A percentile compares a stretch with the other conserved stretches of the same genome.
phyloP scores from a whole-genome alignment of 2,329 filamentous ascomycete species.

The Niveomyces coronatus region DNA sequence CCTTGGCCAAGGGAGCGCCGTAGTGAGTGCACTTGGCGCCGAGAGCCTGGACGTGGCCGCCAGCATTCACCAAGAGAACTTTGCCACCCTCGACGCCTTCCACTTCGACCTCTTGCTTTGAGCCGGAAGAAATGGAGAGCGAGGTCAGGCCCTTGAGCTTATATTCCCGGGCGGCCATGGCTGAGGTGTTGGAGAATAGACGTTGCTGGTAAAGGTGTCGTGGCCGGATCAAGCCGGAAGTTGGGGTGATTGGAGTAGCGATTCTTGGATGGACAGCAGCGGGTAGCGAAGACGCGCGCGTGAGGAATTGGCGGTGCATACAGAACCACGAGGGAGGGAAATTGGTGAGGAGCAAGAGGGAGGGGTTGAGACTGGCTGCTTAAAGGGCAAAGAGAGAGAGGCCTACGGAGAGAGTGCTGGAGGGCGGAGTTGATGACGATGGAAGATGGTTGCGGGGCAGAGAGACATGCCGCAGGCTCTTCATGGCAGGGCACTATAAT shows the following conservation, averaged over 20 bases:
- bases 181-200: conserved; percentile 6
- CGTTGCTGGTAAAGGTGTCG: not conserved
- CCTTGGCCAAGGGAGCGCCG: conserved; percentile 79
- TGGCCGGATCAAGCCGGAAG: not conserved
- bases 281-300: not conserved
- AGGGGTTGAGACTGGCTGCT: too few species aligned
- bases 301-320: conserved; percentile 3
- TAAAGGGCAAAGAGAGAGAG: too few species aligned
- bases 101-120: conserved; percentile 83
- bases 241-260: not conserved
- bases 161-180: conserved; percentile 46
- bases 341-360: not conserved
- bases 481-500: too few species aligned
- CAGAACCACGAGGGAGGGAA: not conserved
- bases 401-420: too few species aligned
- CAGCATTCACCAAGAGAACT: conserved; percentile 72
- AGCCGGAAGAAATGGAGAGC: conserved; percentile 63
- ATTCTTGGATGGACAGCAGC: not conserved
- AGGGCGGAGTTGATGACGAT: too few species aligned
- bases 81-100: conserved; percentile 82
- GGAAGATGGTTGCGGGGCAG: too few species aligned
- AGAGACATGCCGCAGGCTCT: too few species aligned
- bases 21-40: conserved; percentile 86
- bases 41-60: conserved; percentile 66
- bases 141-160: conserved; percentile 69